A percentile compares a stretch with the other conserved stretches of the same genome.
These are phyloP conservation scores for Tagetes patula DNA, from an alignment of 129 eudicot species.

Conservation along the genomic window DNA sequence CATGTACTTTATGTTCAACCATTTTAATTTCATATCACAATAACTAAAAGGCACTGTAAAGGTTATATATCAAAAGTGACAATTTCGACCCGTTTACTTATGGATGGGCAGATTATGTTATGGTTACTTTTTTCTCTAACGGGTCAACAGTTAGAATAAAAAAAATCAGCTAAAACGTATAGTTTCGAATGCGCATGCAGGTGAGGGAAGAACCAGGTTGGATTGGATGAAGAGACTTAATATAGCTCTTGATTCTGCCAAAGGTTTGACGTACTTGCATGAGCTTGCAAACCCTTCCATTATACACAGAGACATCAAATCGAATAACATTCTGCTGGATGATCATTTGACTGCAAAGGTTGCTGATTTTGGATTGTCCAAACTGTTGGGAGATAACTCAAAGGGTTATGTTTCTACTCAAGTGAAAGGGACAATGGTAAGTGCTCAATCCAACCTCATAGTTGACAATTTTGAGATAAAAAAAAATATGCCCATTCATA, in stretches of 20 bases:
- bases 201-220: conserved; percentile 50
- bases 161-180: background rate
- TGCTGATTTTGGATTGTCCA: conserved; percentile 90
- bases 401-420: conserved; percentile 75
- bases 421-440: conserved; percentile 88
- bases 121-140: background rate
- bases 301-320: conserved; percentile 84
- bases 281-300: conserved; percentile 92
- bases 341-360: conserved; percentile 67
- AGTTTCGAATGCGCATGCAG: conserved; percentile 32
- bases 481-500: background rate
- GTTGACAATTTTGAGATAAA: background rate
- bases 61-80: background rate
- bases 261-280: conserved; percentile 72
- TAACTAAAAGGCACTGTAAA: background rate
- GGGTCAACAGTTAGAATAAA: background rate
- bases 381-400: conserved; percentile 50
- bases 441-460: conserved; percentile 9
- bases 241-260: conserved; percentile 73
- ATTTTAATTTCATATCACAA: background rate
- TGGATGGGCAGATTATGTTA: background rate
- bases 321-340: conserved; percentile 72
- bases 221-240: conserved; percentile 64
- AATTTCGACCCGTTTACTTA: background rate
- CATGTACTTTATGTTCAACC: conserved; percentile 2